Evolutionary conservation across 139 green algal genomes (phyloP).

Genomic region (Ulvella scutata): DNA sequence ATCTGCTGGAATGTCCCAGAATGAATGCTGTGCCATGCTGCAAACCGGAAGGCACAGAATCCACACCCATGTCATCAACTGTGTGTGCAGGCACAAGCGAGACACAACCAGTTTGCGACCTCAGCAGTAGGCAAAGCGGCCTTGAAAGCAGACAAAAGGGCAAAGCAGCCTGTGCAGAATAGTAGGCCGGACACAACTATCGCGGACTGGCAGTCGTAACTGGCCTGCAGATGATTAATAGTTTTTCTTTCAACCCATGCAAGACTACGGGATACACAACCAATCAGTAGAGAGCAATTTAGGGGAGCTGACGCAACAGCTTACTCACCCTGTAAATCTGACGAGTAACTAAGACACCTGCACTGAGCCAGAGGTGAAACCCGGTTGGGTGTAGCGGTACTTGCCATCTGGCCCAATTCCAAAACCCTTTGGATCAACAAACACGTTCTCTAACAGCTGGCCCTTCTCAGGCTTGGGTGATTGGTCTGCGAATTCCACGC

Average conservation of each 20-base stretch:
- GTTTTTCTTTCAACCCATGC: too few species aligned
- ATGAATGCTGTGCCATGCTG: too few species aligned
- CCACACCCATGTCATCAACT: too few species aligned
- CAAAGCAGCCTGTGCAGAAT: not conserved
- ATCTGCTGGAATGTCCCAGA: too few species aligned
- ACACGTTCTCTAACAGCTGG: slow-evolving; percentile 97
- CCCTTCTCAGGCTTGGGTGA: slow-evolving; percentile 76
- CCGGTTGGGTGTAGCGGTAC: slow-evolving; percentile 60
- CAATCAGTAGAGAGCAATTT: too few species aligned
- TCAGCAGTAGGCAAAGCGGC: not conserved
- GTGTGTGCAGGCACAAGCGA: too few species aligned
- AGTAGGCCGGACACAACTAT: not conserved
- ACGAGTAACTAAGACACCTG: slow-evolving; percentile 60
- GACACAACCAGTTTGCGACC: not conserved
- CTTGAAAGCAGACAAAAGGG: not conserved
- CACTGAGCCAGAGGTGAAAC: slow-evolving; percentile 66
- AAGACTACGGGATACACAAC: too few species aligned
- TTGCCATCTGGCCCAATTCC: slow-evolving; percentile 54
- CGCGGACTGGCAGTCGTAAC: not conserved
- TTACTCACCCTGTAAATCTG: too few species aligned
- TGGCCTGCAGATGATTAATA: too few species aligned
- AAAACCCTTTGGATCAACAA: slow-evolving; percentile 86
- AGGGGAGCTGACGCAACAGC: too few species aligned
- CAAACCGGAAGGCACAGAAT: too few species aligned
- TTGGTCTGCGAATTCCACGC: slow-evolving; percentile 83